Base-by-base conservation (phyloP, 1,284 basidiomycete species). In the Lentinula novae-zelandiae region DNA sequence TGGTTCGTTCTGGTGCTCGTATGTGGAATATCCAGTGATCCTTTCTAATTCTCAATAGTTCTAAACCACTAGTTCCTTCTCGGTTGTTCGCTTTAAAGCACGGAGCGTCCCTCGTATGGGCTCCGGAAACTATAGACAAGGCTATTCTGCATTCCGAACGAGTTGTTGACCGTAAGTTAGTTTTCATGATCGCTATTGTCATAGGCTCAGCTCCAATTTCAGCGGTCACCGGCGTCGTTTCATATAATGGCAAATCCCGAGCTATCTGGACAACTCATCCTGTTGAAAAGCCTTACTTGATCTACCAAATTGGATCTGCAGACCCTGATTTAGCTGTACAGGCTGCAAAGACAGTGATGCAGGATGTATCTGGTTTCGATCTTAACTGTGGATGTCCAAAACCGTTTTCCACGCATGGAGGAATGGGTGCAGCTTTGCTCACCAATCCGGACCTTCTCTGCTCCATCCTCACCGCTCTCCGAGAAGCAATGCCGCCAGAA, bases 351-450 rank as follows among this genome's bases (percentile, higher is more conserved):
- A 84, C 82, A 0, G 93, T 99, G 50, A 82, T 90, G 72, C 80
- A 92, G 57, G 97, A 99, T 70, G 89, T 99, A 15, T 88, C 95
- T 0, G 97, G 96, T 20, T 84, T 99, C 69, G 95, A 96, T 73
- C 85, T 97, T 65, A 97, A 96, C 73, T 97, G 95, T 69, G 97
- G 93, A 0, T 96, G 93, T 71, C 95, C 95, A 0, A 97, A 98
- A 70, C 91, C 95, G 1, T 99, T 99, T 75, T 96, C 94, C 20
- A 95, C 95, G 0, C 92, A 95, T 68, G 79, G 89, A 0, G 96
- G 97, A 0, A 98, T 99, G 96, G 97, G 97, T 17, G 96, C 97
- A 1, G 96, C 95, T 10, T 81, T 99, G 13, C 86, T 99, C 53
- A 88, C 90, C 5, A 96, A 91, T 44, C 95, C 97, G 0, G 95